A percentile compares a stretch with the other conserved stretches of the same genome.
phyloP scores from a whole-genome alignment of 192 early-diverging fungal species.

The Phycomyces blakesleeanus region DNA sequence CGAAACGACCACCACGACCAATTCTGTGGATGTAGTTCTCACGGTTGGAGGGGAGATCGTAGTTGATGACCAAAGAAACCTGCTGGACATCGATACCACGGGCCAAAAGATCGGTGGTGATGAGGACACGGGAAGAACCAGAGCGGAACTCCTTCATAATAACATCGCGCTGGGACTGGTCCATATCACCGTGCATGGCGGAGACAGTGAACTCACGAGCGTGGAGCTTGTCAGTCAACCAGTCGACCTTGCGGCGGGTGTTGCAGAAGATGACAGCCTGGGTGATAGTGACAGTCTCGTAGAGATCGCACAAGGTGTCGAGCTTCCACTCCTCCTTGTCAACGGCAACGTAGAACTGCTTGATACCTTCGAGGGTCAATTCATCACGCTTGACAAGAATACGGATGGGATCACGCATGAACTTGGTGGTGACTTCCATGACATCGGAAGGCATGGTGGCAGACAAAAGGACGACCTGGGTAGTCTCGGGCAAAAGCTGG shows the following conservation, averaged over 20 bases:
- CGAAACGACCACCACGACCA: slow-evolving; percentile 99
- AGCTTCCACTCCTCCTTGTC: slow-evolving; percentile 99
- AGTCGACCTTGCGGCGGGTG: slow-evolving; percentile 99
- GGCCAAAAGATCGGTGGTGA: slow-evolving; percentile 96
- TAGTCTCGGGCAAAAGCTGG: slow-evolving; percentile 80
- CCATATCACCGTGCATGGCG: slow-evolving; percentile 99
- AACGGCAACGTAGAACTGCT: slow-evolving; percentile 97
- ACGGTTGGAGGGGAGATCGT: slow-evolving; percentile 93
- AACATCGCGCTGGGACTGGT: slow-evolving; percentile 88
- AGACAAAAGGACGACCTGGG: slow-evolving; percentile 95
- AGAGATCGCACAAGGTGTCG: slow-evolving; percentile 96
- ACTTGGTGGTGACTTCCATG: slow-evolving; percentile 92
- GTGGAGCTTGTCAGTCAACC: slow-evolving; percentile 95
- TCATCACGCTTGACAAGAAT: slow-evolving; percentile 98
- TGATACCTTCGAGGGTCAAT: slow-evolving; percentile 85
- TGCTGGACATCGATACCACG: slow-evolving; percentile 99
- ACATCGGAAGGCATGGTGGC: slow-evolving; percentile 97
- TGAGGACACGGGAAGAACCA: slow-evolving; percentile 93
- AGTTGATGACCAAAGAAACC: slow-evolving; percentile 96
- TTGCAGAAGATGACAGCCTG: slow-evolving; percentile 99
- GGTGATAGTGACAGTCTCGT: slow-evolving; percentile 96
- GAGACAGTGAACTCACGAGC: slow-evolving; percentile 92
- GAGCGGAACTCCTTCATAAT: slow-evolving; percentile 99
- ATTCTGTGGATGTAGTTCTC: slow-evolving; percentile 99
- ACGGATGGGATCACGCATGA: slow-evolving; percentile 98